Evolutionary conservation across 1,284 basidiomycete genomes (phyloP), one percentile per base, ranked within the genome.

Genomic region (Malassezia yamatoensis): DNA sequence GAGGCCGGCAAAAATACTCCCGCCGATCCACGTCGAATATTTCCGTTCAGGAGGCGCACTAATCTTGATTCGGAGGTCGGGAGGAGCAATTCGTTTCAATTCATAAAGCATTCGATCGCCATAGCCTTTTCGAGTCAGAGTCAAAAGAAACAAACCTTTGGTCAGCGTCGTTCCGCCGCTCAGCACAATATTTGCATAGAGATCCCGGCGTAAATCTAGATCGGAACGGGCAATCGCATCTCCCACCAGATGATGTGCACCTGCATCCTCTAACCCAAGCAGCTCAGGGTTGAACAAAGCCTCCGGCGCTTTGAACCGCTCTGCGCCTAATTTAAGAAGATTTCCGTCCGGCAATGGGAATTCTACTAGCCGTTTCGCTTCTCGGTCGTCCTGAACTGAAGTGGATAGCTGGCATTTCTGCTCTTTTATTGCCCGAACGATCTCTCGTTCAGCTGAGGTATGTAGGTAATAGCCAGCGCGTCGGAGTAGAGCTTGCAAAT

Each of bases 21-120:
- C 93, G 50, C 94, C 94, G 67, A 99, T 98, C 94, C 94, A 99
- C 21, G 93, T 98, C 16, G 90, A 91, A 77, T 98, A 99, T 78
- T 98, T 99, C 61, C 94, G 85, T 77, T 99, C 94, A n/a, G 94
- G 94, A 32, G 94, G 94, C 12, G 94, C 94, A 67, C 90, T 96
- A 70, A 99, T 98, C 80, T 96, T 96, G 78, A 99, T 90, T 80
- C 96, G 96, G 72, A 93, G 84, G 66, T 98, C 94, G 71, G 94
- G 90, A 64, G 96, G 77, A n/a, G 90, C 88, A 44, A 96, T 79
- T 78, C 88, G 90, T 80, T 96, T 96, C 50, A 94, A 86, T 78
- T 98, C 94, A 68, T 88, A 87, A 55, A 98, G 79, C 58, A 99
- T 79, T 48, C 94, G 83, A 78, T 98, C 94, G 52, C 94, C 94